Base-by-base conservation (phyloP, 352 stramenopile genomes). In the Phytophthora hibernalis region DNA sequence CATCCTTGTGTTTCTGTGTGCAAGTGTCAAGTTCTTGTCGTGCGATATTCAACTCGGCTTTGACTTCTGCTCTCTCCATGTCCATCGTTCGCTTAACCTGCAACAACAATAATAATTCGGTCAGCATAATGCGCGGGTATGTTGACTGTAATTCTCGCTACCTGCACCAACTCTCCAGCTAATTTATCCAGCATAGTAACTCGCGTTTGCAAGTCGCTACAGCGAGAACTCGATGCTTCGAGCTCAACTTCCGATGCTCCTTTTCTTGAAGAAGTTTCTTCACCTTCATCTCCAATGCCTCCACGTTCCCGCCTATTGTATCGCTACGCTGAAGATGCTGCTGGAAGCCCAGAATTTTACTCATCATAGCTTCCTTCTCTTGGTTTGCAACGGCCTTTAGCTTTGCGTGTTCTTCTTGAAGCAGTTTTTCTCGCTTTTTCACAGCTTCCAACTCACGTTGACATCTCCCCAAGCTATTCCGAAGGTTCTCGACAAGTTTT, bases 281-380 rank as follows among this genome's bases (percentile, higher is more conserved):
- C 26, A 85, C 79, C 28, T 73, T 61, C 21, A 53, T 65, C n/a
- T 77, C 33, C 16, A 89, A 54, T 1, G 65, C 70, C 10, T 82
- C 68, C 9, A 71, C n/a, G 20, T 79, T 61, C 15, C 74, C 73
- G 12, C 35, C 44, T 5, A 54, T 47, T 12, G 67, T 68, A 13
- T 82, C 51, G 16, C 42, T 77, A 16, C 65, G 61, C 42, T 88
- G 79, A 15, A 92, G 63, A 22, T 63, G 70, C 18, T 80, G 79
- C 58, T 92, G 81, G 10, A 88, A 77, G 5, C 76, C 76, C 13
- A 89, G 43, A 18, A 90, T 77, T 64, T 92, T 90, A 40, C 53
- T 59, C 77, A 82, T 81, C 31, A 92, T 53, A 2, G 72, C 18
- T 44, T 88, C 79, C 21, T 87, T 87, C 51, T 90, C 80, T 24